phyloP scores from a whole-genome alignment of 2,329 filamentous ascomycete species.

The Neopestalotiopsis clavispora region DNA sequence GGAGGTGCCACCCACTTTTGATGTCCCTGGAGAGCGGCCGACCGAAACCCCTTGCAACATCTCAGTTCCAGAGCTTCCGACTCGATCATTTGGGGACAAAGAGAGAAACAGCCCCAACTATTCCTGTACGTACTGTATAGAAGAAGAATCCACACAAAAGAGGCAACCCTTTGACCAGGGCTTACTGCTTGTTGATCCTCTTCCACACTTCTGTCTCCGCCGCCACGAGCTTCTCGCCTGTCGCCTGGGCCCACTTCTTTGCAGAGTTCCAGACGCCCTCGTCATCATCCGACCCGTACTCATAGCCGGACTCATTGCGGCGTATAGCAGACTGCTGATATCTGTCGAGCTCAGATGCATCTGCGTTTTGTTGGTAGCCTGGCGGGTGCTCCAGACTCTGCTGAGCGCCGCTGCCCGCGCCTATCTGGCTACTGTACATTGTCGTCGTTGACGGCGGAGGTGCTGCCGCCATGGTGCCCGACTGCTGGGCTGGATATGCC shows the following conservation, averaged over 20 bases:
- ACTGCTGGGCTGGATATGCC: slow-evolving; percentile 45
- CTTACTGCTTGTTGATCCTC: slow-evolving; percentile 62
- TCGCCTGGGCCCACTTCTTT: slow-evolving; percentile 61
- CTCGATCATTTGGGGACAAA: not conserved
- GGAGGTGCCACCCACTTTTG: slow-evolving; percentile 12
- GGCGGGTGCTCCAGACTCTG: slow-evolving; percentile 50
- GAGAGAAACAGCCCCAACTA: not conserved
- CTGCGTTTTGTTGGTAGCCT: slow-evolving; percentile 61
- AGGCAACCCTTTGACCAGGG: slow-evolving; percentile 8
- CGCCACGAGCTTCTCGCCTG: slow-evolving; percentile 61
- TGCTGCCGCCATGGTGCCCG: slow-evolving; percentile 48
- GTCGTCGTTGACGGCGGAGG: slow-evolving; percentile 36
- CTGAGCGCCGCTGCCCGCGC: slow-evolving; percentile 30
- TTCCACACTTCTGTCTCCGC: slow-evolving; percentile 68
- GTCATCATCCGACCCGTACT: slow-evolving; percentile 41
- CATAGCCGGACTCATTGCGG: slow-evolving; percentile 33
- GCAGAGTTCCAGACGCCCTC: slow-evolving; percentile 60
- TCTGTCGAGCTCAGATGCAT: slow-evolving; percentile 56
- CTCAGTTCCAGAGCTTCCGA: not conserved
- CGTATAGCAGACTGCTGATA: slow-evolving; percentile 50
- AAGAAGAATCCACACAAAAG: not conserved
- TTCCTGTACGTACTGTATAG: not conserved
- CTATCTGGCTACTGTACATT: slow-evolving; percentile 26
- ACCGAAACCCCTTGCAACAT: not conserved
- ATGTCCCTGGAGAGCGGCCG: not conserved